A percentile compares a stretch with the other conserved stretches of the same genome.
These are phyloP conservation scores for Drechslera avenae DNA, from an alignment of 2,329 filamentous ascomycete genomes.

Conservation along the genomic window DNA sequence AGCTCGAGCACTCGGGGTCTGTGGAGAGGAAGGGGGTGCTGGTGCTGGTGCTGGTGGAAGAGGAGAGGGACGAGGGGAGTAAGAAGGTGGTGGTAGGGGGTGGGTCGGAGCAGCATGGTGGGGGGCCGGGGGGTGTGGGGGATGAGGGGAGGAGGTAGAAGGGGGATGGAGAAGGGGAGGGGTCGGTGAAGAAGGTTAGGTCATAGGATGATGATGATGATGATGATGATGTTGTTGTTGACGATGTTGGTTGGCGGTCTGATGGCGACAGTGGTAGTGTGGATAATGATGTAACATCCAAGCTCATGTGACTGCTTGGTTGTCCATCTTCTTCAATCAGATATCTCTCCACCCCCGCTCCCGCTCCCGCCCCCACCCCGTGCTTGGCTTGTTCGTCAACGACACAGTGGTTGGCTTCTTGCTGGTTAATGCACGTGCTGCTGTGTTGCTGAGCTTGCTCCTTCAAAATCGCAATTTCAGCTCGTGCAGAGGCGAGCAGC, in stretches of 20 bases:
- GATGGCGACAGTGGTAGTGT: neutral
- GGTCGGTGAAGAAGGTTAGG: no score
- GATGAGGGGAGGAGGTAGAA: no score
- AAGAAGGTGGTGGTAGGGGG: conserved; percentile 1
- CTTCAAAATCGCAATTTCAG: conserved; percentile 35
- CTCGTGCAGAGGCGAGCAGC: conserved; percentile 30
- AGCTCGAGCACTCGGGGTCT: conserved; percentile 35
- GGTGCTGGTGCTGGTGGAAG: conserved; percentile 9
- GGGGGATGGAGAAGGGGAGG: no score
- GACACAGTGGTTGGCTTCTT: neutral
- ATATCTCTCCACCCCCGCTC: no score
- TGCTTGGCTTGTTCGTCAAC: no score
- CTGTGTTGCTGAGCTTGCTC: conserved; percentile 15
- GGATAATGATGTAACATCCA: neutral
- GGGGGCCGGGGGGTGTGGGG: no score
- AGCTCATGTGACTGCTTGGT: neutral
- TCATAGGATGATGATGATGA: neutral
- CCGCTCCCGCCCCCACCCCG: neutral
- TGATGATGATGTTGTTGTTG: neutral
- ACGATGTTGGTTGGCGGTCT: no score
- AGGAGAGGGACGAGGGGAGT: conserved; percentile 2
- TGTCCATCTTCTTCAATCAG: no score
- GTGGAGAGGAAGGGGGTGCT: neutral
- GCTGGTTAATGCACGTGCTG: no score
- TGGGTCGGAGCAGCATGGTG: no score